phyloP scores from a whole-genome alignment of 164 flowering plant genomes.

The Brasenia schreberi region DNA sequence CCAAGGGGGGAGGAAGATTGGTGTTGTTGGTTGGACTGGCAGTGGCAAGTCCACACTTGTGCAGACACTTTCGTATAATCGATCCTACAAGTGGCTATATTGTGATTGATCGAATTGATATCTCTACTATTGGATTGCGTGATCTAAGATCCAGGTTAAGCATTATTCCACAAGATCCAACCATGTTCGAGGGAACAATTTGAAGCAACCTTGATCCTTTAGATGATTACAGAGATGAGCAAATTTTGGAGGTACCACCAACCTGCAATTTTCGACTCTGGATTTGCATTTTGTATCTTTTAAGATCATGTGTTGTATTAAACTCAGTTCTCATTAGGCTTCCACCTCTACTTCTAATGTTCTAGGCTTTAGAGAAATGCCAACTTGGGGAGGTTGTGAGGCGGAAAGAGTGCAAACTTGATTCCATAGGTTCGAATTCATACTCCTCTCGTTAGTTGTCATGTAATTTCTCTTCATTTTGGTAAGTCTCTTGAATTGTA shows the following conservation, averaged over 20 bases:
- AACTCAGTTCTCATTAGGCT: neutral
- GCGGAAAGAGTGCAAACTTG: conserved; percentile 52
- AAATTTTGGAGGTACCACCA: conserved; percentile 62
- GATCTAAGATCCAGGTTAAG: conserved; percentile 63
- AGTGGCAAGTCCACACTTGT: conserved; percentile 84
- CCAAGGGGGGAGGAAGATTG: conserved; percentile 55
- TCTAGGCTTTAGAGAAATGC: conserved; percentile 66
- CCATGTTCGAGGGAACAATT: conserved; percentile 84
- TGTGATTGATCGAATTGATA: conserved; percentile 45
- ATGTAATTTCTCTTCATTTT: neutral
- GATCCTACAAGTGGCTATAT: conserved; percentile 56
- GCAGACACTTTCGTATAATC: conserved; percentile 59
- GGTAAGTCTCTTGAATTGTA: neutral
- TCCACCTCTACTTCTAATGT: neutral
- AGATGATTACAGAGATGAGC: conserved; percentile 60
- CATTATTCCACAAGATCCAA: conserved; percentile 85
- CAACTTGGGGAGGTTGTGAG: conserved; percentile 76
- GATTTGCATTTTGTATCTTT: neutral
- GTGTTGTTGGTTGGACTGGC: conserved; percentile 82
- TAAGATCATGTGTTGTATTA: neutral
- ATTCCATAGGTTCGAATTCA: conserved; percentile 39
- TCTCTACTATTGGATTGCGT: conserved; percentile 58
- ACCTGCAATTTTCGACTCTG: neutral
- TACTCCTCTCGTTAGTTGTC: neutral
- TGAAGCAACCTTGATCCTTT: conserved; percentile 70